phyloP scores from a whole-genome alignment of 225 moss, liverwort and hornwort genomes.

The Sphagnum contortum region DNA sequence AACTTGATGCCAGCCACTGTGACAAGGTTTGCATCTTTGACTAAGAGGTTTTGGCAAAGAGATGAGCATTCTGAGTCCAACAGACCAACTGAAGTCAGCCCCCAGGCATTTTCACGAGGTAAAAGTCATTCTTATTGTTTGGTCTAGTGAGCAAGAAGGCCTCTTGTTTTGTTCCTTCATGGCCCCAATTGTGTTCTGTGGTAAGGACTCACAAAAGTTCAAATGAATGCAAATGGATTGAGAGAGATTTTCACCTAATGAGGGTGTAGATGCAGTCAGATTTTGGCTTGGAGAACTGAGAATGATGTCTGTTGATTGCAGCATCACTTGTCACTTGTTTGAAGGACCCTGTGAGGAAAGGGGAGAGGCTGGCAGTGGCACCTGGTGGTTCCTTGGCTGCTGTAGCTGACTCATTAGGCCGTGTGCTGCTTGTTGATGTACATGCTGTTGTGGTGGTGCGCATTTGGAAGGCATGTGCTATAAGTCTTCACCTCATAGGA shows the following conservation, averaged over 20 bases:
- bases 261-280: too few relatives aligned
- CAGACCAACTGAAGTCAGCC: slow-evolving; percentile 86
- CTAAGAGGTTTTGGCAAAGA: slow-evolving; percentile 82
- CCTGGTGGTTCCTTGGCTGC: slow-evolving; percentile 93
- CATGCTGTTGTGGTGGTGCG: slow-evolving; percentile 97
- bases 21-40: slow-evolving; percentile 68
- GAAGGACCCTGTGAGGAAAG: slow-evolving; percentile 80
- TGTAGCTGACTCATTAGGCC: slow-evolving; percentile 93
- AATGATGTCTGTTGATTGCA: slow-evolving; percentile 20
- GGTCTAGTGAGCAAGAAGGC: too few relatives aligned
- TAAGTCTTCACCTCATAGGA: too few relatives aligned
- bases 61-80: slow-evolving; percentile 79
- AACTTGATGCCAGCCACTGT: slow-evolving; percentile 95
- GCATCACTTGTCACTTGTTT: slow-evolving; percentile 84
- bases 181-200: too few relatives aligned
- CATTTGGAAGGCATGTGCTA: slow-evolving; percentile 80
- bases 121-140: background rate
- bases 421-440: slow-evolving; percentile 91
- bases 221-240: too few relatives aligned
- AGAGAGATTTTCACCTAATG: too few relatives aligned
- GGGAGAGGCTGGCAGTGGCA: slow-evolving; percentile 85
- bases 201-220: too few relatives aligned
- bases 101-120: slow-evolving; percentile 87
- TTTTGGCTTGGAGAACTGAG: too few relatives aligned
- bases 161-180: too few relatives aligned